Evolutionary conservation across 208 protist genomes (phyloP), one percentile per base, ranked within the genome.

Genomic region (Trypanosoma mega): DNA sequence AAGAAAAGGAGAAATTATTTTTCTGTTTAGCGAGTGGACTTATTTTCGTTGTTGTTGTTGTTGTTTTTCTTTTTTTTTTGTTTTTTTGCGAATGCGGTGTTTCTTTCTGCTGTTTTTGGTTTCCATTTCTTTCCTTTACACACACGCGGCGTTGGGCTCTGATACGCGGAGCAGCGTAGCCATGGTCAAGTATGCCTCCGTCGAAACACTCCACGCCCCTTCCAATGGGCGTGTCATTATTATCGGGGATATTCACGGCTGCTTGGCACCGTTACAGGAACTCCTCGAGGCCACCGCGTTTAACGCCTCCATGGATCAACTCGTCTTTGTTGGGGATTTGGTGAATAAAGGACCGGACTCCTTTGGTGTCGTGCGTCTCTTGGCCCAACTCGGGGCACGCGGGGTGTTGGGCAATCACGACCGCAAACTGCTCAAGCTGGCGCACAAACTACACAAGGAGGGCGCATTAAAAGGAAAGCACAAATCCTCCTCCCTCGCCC

Each of bases 341-440:
- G 72, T 96, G 24, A 91, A 88, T 68, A 96, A 96, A 54, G 90
- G 90, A 0, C 82, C 81, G 2, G 72, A 90, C 44, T 92, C 86
- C 14, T 72, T 73, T 44, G 90, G 71, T 3, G 77, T 80, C n/a
- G 68, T 92, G 41, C 73, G 76, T 3, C 61, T 72, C 14, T 46
- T 86, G 51, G 77, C 55, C 30, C 67, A 58, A 14, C 66, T 90
- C 20, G 81, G 84, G 9, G 89, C 89, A 1, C 60, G 69, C 9
- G 76, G 69, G 6, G 85, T 92, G 16, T 39, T 89, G 3, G 89
- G 85, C 29, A 95, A 95, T 59, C 85, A 93, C 68, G 89, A 95
- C 53, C 39, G 56, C 21, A 79, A 72, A 60, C 30, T 95, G 51
- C 61, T 95, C 33, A 60, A 69, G 16, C 47, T 90, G 16, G 30